These are phyloP conservation scores for Jaenimonas drosophilae DNA, from an alignment of 208 protist genomes.

Conservation along the genomic window DNA sequence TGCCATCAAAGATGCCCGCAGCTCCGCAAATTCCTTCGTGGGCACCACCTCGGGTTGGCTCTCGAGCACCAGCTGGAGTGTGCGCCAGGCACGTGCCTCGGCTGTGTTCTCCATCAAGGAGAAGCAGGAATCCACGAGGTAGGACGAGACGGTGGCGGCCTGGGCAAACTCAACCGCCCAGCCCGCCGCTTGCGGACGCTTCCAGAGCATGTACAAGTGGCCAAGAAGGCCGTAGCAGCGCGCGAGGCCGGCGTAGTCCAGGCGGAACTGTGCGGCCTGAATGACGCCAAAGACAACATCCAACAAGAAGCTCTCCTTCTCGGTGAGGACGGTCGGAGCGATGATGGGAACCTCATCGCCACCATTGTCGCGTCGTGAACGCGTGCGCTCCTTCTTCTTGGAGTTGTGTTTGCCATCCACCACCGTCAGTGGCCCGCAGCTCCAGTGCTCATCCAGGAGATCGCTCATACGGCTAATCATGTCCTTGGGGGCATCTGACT, in stretches of 20 bases:
- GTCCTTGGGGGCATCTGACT: not conserved
- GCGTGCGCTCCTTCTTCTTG: not conserved
- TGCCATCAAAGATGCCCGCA: slow-evolving; percentile 6
- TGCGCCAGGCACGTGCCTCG: slow-evolving; percentile 1
- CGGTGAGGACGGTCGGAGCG: not conserved
- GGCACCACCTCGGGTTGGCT: not conserved
- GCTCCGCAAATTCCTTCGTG: slow-evolving; percentile 8
- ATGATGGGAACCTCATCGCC: not conserved
- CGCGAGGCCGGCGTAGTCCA: slow-evolving; percentile 11
- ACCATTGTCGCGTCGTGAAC: not conserved
- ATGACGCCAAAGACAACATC: slow-evolving; percentile 2
- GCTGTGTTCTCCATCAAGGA: slow-evolving; percentile 2
- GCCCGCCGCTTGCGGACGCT: slow-evolving; percentile 13
- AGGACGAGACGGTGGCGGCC: slow-evolving; percentile 12
- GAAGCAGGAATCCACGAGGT: slow-evolving; percentile 7
- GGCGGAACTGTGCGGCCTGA: slow-evolving; percentile 4
- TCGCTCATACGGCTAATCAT: not conserved
- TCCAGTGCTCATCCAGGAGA: slow-evolving; percentile 2
- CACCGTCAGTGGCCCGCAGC: not conserved
- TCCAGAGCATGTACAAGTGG: slow-evolving; percentile 18
- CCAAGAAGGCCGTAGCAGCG: slow-evolving; percentile 12
- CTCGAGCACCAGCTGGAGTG: not conserved
- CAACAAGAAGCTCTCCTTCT: not conserved
- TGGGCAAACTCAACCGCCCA: slow-evolving; percentile 24
- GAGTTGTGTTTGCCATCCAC: not conserved